Evolutionary conservation across 352 stramenopile genomes (phyloP), one percentile per base, ranked within the genome.

Genomic region (Phytophthora capsici): DNA sequence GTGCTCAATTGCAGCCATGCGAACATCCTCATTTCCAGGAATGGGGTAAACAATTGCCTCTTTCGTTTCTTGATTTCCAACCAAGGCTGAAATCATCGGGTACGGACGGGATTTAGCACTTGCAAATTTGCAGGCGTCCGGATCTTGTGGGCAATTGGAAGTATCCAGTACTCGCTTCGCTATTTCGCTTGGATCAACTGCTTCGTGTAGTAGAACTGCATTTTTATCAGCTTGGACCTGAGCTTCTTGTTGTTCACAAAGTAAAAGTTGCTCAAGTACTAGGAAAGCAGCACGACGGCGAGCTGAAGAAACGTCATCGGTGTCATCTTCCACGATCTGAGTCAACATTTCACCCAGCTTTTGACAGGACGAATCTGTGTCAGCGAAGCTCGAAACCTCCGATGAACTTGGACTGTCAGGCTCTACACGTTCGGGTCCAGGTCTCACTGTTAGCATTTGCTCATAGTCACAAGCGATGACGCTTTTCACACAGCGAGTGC

Each of bases 391-490:
- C 26, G 26, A 30, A 30, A 30, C 26, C 26, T 30, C 26, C 26
- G 26, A 30, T 30, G 26, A 30, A 30, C 26, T 30, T 30, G 26
- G 26, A 8, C 26, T 30, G 28, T 63, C 52, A 6, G 46, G 14
- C 1, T 58, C 4, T 2, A 53, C 46, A n/a, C 46, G 46, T 23
- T 53, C 60, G 5, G 53, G 61, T 1, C 43, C 53, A 40, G 34
- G 34, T 17, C 34, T 44, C 10, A 72, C 51, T 2, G 49, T 67
- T 30, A 72, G 9, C 63, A 73, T 69, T 28, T 73, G 41, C 13
- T 61, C 43, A 30, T 64, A 78, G 49, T 78, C 38, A 40, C 70
- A 78, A 3, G 40, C 41, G 4, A 44, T 25, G 26, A 78, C 65
- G 23, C 55, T 63, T 10, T 63, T 56, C 7, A 51, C 25, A 20